Evolutionary conservation across 495 filamentous ascomycete genomes (phyloP), one percentile per base, ranked within the genome.

Genomic region (Talaromyces borbonicus): DNA sequence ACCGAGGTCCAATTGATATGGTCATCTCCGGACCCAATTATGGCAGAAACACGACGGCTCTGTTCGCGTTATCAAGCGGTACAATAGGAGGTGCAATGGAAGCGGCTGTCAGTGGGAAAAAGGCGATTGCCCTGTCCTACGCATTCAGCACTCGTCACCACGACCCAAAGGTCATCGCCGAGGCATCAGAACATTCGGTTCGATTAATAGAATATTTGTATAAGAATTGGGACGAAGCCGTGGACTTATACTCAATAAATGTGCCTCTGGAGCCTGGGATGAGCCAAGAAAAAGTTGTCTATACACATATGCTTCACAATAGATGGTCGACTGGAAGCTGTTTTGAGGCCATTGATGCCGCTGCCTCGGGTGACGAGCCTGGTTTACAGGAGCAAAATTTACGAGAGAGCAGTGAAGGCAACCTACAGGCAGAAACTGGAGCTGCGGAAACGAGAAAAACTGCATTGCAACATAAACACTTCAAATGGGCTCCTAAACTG

Each of bases 11-110:
- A 12, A 69, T 96, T 38, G 90, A 96, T 58, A 67, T 97, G 2
- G 88, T 97, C 3, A 75, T 98, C 4, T 83, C 77, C 9, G 92
- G 92, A 1, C 92, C 92, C 5, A 98, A 98, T 60, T 96, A 95
- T 66, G 92, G 92, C 6, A 72, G 90, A 29, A 98, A 98, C 64
- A 85, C 85, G 3, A 97, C 92, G 0, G 85, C 90, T 1, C 73
- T 95, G 16, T 96, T 97, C 55, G 82, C 83, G n/a, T 66, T 98
- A 43, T 87, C 80, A 30, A 87, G 80, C 32, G 92, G 92, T 16
- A 98, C 92, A 0, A 68, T 98, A 38, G 92, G 92, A 14, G 92
- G 80, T 0, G 92, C 92, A 0, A 74, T 98, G 63, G 92, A 97
- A 65, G 90, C 83, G 8, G 89, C 92, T n/a, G 75, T 87, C 0